phyloP scores from a whole-genome alignment of 192 early-diverging fungal genomes.

The Coemansia reversa region DNA sequence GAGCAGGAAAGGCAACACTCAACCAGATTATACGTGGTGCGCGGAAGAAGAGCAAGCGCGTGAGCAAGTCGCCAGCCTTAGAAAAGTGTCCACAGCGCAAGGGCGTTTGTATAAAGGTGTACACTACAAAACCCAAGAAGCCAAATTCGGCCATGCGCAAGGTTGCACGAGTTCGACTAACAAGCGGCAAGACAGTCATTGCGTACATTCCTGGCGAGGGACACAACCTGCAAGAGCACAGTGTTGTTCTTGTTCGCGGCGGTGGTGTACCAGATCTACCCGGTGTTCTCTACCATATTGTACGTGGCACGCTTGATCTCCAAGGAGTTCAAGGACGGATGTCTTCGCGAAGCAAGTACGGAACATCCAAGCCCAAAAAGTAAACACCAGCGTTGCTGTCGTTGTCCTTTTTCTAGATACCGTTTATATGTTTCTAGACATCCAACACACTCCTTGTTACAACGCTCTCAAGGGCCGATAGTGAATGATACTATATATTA shows the following conservation, averaged over 20 bases:
- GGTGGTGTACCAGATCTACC: constrained; percentile 95
- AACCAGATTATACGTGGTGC: constrained; percentile 89
- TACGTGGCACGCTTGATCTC: constrained; percentile 90
- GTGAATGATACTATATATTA: background rate
- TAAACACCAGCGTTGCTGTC: constrained; percentile 4
- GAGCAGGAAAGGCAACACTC: constrained; percentile 74
- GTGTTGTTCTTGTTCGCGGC: constrained; percentile 91
- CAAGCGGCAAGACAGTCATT: constrained; percentile 87
- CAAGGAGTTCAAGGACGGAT: constrained; percentile 87
- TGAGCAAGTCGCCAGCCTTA: constrained; percentile 78
- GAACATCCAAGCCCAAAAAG: constrained; percentile 74
- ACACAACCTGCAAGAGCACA: constrained; percentile 97
- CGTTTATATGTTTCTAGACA: background rate
- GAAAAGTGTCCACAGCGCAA: constrained; percentile 85
- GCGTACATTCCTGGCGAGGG: constrained; percentile 99
- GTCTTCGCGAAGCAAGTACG: constrained; percentile 89
- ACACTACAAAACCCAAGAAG: constrained; percentile 95
- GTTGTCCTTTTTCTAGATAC: background rate
- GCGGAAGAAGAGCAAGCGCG: constrained; percentile 68
- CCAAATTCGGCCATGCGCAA: constrained; percentile 98
- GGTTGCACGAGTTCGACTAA: constrained; percentile 86
- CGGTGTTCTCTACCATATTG: constrained; percentile 94
- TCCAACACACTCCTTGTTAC: background rate
- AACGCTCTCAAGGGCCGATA: background rate
- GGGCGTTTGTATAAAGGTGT: constrained; percentile 95